Conservation (phyloP, 192 early-diverging fungal genomes). For the Linderina pennispora region DNA sequence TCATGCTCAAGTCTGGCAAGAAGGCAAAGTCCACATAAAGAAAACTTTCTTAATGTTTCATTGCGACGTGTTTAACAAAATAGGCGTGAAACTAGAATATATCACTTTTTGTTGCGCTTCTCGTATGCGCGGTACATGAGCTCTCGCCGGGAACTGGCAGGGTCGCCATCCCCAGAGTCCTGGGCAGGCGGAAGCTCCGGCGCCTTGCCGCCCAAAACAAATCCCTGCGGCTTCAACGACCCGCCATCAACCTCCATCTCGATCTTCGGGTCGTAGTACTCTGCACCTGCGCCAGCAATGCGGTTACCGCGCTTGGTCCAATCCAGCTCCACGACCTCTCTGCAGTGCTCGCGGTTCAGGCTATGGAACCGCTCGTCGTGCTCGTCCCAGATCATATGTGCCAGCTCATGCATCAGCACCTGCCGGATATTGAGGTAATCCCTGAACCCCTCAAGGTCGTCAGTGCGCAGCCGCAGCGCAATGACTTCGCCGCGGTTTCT, state of each 20-base stretch:
- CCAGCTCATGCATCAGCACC: constrained; percentile 47
- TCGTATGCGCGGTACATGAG: constrained; percentile 20
- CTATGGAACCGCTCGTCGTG: constrained; percentile 38
- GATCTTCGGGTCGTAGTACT: constrained; percentile 10
- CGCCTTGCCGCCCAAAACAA: constrained; percentile 35
- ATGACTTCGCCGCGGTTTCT: constrained; percentile 37
- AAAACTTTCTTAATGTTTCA: background rate
- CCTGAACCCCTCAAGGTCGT: constrained; percentile 35
- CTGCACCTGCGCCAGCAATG: constrained; percentile 1
- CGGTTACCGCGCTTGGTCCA: constrained; percentile 35
- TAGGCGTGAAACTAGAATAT: no score
- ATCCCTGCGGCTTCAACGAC: constrained; percentile 13
- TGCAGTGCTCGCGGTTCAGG: constrained; percentile 32
- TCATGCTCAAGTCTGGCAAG: constrained; percentile 75
- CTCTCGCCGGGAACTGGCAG: constrained; percentile 11
- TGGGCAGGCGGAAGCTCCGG: constrained; percentile 6
- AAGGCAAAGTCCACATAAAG: constrained; percentile 62
- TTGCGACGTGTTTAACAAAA: background rate
- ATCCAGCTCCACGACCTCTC: constrained; percentile 35
- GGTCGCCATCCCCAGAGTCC: background rate
- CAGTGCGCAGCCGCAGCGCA: constrained; percentile 34
- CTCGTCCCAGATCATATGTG: constrained; percentile 46
- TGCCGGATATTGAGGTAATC: constrained; percentile 19
- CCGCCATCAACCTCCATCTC: constrained; percentile 26
- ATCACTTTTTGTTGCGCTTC: constrained; percentile 8